These are phyloP conservation scores for Penicillium macrosclerotiorum DNA, from an alignment of 495 filamentous ascomycete species.

Conservation along the genomic window DNA sequence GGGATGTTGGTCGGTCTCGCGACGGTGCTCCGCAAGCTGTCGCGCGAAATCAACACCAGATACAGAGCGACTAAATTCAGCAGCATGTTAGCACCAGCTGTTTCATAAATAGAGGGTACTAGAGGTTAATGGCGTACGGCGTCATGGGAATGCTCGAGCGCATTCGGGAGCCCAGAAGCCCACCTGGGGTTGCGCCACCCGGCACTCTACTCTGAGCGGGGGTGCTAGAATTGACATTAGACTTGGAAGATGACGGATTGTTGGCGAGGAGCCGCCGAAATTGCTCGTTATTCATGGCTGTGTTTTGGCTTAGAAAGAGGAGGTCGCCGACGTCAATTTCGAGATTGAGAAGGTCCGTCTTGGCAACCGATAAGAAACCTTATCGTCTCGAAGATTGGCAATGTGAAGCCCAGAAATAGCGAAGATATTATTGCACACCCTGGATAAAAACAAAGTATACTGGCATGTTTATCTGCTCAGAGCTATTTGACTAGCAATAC, in stretches of 20 bases:
- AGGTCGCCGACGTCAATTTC: conserved; percentile 15
- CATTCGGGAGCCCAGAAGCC: conserved; percentile 54
- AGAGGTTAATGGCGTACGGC: conserved; percentile 52
- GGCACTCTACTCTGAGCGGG: conserved; percentile 17
- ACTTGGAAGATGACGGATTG: conserved; percentile 28
- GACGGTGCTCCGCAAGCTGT: conserved; percentile 78
- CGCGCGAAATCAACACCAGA: conserved; percentile 71
- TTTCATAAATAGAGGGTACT: background rate
- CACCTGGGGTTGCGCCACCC: conserved; percentile 24
- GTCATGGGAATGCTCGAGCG: conserved; percentile 84
- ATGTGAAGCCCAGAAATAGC: too few relatives aligned
- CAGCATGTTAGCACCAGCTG: conserved; percentile 16
- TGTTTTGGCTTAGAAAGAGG: background rate
- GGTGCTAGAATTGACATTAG: conserved; percentile 7
- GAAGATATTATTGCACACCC: too few relatives aligned
- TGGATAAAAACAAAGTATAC: too few relatives aligned
- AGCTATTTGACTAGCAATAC: too few relatives aligned
- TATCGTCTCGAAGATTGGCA: too few relatives aligned
- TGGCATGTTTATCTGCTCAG: too few relatives aligned
- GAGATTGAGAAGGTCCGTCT: conserved; percentile 10
- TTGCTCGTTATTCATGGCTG: conserved; percentile 88
- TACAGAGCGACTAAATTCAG: conserved; percentile 62
- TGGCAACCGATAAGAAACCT: conserved; percentile 18
- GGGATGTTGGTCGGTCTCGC: conserved; percentile 44
- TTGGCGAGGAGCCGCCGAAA: conserved; percentile 83